Conservation (phyloP, 2,329 filamentous ascomycete genomes). For the Fusarium pseudoanthophilum region DNA sequence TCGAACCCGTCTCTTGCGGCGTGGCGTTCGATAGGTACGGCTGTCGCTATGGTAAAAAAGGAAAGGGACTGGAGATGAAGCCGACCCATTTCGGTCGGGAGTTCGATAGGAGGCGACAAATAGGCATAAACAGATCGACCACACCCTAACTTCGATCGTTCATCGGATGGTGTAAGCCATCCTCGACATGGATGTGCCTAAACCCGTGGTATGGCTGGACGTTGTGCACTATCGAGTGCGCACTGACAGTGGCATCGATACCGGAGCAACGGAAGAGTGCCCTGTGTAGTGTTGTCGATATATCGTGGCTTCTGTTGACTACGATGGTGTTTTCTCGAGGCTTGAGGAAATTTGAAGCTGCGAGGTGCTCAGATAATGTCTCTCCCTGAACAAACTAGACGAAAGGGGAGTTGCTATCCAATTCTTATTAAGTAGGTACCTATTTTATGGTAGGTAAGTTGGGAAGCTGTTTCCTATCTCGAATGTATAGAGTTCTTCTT, state of each 20-base stretch:
- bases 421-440: background rate
- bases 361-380: background rate
- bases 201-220: background rate
- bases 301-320: background rate
- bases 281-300: background rate
- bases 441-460: background rate
- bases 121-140: background rate
- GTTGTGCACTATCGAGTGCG: background rate
- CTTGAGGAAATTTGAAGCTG: background rate
- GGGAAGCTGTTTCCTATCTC: background rate
- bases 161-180: background rate
- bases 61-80: background rate
- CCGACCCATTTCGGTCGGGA: constrained; percentile 13
- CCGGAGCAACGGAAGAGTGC: background rate
- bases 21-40: constrained; percentile 5
- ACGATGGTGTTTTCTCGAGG: background rate
- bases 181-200: background rate
- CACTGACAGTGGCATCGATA: background rate
- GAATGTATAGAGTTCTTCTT: background rate
- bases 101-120: background rate
- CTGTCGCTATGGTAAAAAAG: background rate
- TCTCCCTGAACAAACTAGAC: background rate
- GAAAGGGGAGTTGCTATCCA: background rate
- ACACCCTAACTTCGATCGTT: background rate
- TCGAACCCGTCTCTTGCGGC: background rate